phyloP scores from a whole-genome alignment of 1,284 basidiomycete species.

The Ganoderma boninense region DNA sequence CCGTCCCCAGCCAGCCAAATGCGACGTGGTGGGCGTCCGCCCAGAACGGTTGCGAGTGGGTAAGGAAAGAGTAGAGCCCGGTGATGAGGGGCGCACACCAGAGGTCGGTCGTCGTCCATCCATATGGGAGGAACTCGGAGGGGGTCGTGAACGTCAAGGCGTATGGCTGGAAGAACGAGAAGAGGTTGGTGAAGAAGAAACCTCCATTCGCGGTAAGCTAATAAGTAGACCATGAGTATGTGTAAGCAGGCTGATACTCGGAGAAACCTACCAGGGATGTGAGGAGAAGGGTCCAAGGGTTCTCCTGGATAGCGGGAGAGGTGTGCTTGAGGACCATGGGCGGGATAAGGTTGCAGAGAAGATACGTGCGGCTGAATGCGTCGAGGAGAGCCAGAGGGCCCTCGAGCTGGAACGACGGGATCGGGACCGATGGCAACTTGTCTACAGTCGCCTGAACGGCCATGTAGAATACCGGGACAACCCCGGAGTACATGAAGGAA shows the following conservation, averaged over 20 bases:
- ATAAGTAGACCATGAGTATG: not conserved
- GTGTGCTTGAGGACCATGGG: conserved; percentile 63
- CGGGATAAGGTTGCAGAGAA: conserved; percentile 78
- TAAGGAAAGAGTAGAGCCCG: conserved; percentile 75
- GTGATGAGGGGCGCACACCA: conserved; percentile 80
- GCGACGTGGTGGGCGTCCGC: conserved; percentile 61
- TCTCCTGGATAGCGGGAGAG: conserved; percentile 57
- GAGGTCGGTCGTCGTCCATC: conserved; percentile 78
- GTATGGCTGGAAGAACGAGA: conserved; percentile 74
- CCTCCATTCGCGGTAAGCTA: conserved; percentile 77
- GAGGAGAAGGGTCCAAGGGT: conserved; percentile 76
- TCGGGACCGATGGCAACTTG: conserved; percentile 61
- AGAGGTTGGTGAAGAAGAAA: conserved; percentile 74
- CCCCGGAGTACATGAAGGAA: conserved; percentile 75
- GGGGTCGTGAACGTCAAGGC: conserved; percentile 71
- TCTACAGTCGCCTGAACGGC: conserved; percentile 67
- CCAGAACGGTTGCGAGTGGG: conserved; percentile 83
- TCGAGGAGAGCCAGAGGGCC: conserved; percentile 72
- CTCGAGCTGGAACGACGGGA: conserved; percentile 60
- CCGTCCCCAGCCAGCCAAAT: conserved; percentile 47
- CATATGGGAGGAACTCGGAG: conserved; percentile 72
- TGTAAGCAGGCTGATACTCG: conserved; percentile 8
- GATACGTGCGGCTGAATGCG: conserved; percentile 71
- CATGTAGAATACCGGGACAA: conserved; percentile 63
- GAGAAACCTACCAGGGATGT: conserved; percentile 64